phyloP scores from a whole-genome alignment of 805 yeast species.

The Candida gorgasii region DNA sequence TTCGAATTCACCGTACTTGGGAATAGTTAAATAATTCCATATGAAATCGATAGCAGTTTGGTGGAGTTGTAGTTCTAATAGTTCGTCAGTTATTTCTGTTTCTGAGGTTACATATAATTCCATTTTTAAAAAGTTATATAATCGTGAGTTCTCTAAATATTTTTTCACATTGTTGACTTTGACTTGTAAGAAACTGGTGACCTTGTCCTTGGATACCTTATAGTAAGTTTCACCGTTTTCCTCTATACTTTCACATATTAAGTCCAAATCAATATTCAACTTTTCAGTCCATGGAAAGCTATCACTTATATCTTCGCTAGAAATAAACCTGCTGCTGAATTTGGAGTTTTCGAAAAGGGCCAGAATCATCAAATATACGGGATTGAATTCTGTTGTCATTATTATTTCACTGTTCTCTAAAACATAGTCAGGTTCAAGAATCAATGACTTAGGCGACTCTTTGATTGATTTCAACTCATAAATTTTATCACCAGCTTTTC shows the following conservation, averaged over 20 bases:
- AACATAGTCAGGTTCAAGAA: slow-evolving; percentile 38
- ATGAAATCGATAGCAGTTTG: slow-evolving; percentile 8
- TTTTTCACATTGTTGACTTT: slow-evolving; percentile 36
- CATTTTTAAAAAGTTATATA: slow-evolving; percentile 18
- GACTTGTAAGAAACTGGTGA: slow-evolving; percentile 35
- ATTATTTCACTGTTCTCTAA: slow-evolving; percentile 42
- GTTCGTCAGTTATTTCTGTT: slow-evolving; percentile 22
- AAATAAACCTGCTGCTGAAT: slow-evolving; percentile 20
- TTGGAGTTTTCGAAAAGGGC: slow-evolving; percentile 31
- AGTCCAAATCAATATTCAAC: slow-evolving; percentile 23
- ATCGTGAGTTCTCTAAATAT: slow-evolving; percentile 8
- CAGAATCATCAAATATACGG: slow-evolving; percentile 39
- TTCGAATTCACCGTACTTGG: slow-evolving; percentile 3
- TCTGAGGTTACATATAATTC: slow-evolving; percentile 21
- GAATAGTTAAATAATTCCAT: slow-evolving; percentile 8
- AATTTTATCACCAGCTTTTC: slow-evolving; percentile 18
- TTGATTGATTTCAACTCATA: slow-evolving; percentile 39
- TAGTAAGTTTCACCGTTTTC: slow-evolving; percentile 37
- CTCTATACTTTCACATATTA: slow-evolving; percentile 30
- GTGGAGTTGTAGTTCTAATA: slow-evolving; percentile 11
- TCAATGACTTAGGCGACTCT: slow-evolving; percentile 39
- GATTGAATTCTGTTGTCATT: slow-evolving; percentile 42
- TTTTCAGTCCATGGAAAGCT: slow-evolving; percentile 28
- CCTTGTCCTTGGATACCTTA: slow-evolving; percentile 43
- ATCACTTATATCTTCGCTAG: slow-evolving; percentile 48